These are phyloP conservation scores for Coniochaeta sp. DNA, from an alignment of 2,329 filamentous ascomycete genomes.

Conservation along the genomic window DNA sequence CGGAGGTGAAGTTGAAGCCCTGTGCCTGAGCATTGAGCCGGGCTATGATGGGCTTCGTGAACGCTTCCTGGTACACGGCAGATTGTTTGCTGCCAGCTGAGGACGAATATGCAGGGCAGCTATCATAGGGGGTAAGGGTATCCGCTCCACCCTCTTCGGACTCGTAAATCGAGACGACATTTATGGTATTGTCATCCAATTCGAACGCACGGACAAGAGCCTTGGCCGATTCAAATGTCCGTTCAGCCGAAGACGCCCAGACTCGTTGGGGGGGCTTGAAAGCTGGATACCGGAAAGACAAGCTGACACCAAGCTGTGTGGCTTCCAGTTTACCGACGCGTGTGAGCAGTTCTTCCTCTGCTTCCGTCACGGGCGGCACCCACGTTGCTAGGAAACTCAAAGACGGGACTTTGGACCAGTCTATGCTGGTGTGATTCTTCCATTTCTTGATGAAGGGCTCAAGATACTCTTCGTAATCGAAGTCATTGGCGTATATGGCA, in stretches of 20 bases:
- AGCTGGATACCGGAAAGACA: conserved; percentile 50
- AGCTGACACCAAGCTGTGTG: conserved; percentile 48
- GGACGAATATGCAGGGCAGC: conserved; percentile 55
- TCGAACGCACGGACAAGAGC: conserved; percentile 51
- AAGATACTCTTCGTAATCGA: conserved; percentile 50
- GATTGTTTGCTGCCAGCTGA: conserved; percentile 50
- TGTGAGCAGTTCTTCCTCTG: conserved; percentile 53
- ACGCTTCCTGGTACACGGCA: conserved; percentile 40
- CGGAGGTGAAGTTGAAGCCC: conserved; percentile 54
- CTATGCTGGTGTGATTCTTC: conserved; percentile 43
- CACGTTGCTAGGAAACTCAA: conserved; percentile 51
- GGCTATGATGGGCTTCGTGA: conserved; percentile 53
- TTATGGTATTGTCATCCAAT: conserved; percentile 42
- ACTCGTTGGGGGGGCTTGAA: conserved; percentile 45
- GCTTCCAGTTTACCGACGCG: conserved; percentile 54
- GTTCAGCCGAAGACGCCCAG: conserved; percentile 57
- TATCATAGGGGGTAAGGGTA: conserved; percentile 55
- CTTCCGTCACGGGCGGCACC: conserved; percentile 47
- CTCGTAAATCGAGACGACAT: conserved; percentile 49
- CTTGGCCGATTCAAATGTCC: conserved; percentile 51
- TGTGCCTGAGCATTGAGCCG: conserved; percentile 46
- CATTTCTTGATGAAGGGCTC: conserved; percentile 51
- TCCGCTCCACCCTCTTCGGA: conserved; percentile 50
- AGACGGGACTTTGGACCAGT: conserved; percentile 49
- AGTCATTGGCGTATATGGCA: conserved; percentile 53